Evolutionary conservation across 768 basidiomycete species (phyloP), one percentile per base, ranked within the genome.

Genomic region (Mycena chlorophos): DNA sequence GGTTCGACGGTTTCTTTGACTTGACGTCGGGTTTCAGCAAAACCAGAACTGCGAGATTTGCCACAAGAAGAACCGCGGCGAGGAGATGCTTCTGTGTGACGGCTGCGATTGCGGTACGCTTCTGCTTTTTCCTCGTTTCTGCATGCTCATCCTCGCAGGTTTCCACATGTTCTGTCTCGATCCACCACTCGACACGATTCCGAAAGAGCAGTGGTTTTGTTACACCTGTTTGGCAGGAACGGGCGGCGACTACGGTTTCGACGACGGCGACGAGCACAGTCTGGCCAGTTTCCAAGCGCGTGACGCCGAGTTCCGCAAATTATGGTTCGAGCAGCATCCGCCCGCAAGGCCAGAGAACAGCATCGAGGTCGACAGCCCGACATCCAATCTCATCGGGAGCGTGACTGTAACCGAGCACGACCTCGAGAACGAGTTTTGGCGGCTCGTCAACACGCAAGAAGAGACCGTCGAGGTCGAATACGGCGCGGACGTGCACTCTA

Each of bases 381-480:
- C 75, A 55, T 77, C 78, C 54, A 86, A 73, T 61, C 77, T 72
- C 55, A 76, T 85, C 61, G 85, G 83, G 19, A 80, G 82, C 58
- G 75, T 84, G 31, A 69, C 75, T 2, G 86, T 97, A n/a, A 85
- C 88, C 13, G 97, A 99, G 71, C 82, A 84, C 60, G 94, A 98
- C 62, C 84, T 98, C 10, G 97, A 99, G 77, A 78, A 80, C 46
- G 96, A 99, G 71, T 99, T 98, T 65, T 99, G 97, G 97, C 82
- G 94, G 29, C 81, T 99, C 49, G 94, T 98, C 10, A 90, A 97
- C 70, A 89, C 89, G 17, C 82, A 84, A 53, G 76, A 81, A 39
- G 95, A 98, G 68, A 95, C 92, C 0, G 94, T 99, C 17, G 97
- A 99, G 70, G 88, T 98, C 29, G 97, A 99, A 71, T 99, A 99